phyloP scores from a whole-genome alignment of 805 yeast genomes.

The Pichia nakasei region DNA sequence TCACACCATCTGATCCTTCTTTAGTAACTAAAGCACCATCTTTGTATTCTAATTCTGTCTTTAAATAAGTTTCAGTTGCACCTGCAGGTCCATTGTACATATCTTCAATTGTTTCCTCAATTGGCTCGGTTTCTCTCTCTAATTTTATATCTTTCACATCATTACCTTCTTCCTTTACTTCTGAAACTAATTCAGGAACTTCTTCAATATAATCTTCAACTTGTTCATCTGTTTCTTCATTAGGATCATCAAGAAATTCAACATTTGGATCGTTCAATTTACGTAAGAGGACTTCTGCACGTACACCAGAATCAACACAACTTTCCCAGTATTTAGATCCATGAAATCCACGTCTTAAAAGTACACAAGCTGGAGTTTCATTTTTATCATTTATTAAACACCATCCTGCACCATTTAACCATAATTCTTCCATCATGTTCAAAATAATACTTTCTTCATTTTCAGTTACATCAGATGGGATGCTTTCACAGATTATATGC shows the following conservation, averaged over 20 bases:
- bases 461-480: slow-evolving; percentile 31
- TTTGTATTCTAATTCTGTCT: slow-evolving; percentile 57
- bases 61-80: slow-evolving; percentile 54
- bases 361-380: slow-evolving; percentile 80
- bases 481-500: slow-evolving; percentile 53
- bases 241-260: slow-evolving; percentile 43
- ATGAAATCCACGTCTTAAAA: slow-evolving; percentile 42
- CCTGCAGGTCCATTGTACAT: slow-evolving; percentile 47
- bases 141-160: too few relatives aligned
- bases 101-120: slow-evolving; percentile 8
- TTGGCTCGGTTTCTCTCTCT: not conserved
- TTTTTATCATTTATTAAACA: slow-evolving; percentile 60
- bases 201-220: not conserved
- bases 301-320: slow-evolving; percentile 77
- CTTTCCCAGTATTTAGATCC: slow-evolving; percentile 33
- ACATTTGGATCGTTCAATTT: slow-evolving; percentile 56
- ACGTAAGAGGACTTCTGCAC: slow-evolving; percentile 77
- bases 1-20: slow-evolving; percentile 76
- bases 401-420: slow-evolving; percentile 92
- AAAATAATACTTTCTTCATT: slow-evolving; percentile 39
- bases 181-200: not conserved
- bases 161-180: too few relatives aligned
- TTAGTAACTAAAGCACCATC: slow-evolving; percentile 65
- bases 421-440: slow-evolving; percentile 53
- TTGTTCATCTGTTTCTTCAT: not conserved